phyloP scores from a whole-genome alignment of 306 rosid genomes.

The Lathyrus tuberosus region DNA sequence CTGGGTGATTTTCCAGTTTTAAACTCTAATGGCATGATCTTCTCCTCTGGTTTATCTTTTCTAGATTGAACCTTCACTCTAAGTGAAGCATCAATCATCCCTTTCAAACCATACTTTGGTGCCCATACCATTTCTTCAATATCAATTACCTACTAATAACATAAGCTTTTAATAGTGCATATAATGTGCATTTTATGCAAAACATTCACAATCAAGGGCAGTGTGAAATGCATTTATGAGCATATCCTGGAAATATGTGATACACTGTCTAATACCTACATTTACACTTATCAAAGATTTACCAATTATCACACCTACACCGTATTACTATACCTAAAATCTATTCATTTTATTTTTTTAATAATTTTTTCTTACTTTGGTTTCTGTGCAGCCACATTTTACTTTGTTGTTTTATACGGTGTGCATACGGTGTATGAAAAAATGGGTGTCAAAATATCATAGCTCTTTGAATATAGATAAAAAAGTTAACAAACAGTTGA shows the following conservation, averaged over 20 bases:
- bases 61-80: slow-evolving; percentile 59
- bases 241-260: slow-evolving; percentile 29
- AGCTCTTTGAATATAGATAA: slow-evolving; percentile 20
- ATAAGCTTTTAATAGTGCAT: slow-evolving; percentile 15
- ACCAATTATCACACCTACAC: neutral
- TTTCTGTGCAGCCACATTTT: no score
- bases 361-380: no score
- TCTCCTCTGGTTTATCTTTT: slow-evolving; percentile 49
- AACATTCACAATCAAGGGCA: slow-evolving; percentile 20
- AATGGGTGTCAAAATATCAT: no score
- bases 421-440: no score
- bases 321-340: no score
- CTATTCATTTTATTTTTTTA: no score
- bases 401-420: no score
- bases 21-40: slow-evolving; percentile 87
- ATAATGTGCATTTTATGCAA: slow-evolving; percentile 18
- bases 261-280: slow-evolving; percentile 11
- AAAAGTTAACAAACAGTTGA: neutral
- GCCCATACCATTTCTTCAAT: slow-evolving; percentile 99
- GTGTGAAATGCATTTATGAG: slow-evolving; percentile 10
- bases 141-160: slow-evolving; percentile 69
- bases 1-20: slow-evolving; percentile 79
- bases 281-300: slow-evolving; percentile 14
- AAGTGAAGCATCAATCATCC: slow-evolving; percentile 95
- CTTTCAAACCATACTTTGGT: slow-evolving; percentile 91